Evolutionary conservation across 495 filamentous ascomycete species (phyloP).

Genomic region (Aspergillus bertholletiae): DNA sequence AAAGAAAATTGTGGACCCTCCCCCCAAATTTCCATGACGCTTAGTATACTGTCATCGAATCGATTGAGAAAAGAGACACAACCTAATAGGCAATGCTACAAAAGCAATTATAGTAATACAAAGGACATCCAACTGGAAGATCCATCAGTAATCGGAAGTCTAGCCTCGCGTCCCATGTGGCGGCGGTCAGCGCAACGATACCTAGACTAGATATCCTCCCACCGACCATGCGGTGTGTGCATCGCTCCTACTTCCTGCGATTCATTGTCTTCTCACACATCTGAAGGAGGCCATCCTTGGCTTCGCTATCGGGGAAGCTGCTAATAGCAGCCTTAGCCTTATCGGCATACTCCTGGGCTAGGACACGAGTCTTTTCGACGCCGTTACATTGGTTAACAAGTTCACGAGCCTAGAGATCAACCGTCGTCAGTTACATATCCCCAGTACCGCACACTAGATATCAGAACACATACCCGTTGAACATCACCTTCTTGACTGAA

Average conservation of each 20-base stretch:
- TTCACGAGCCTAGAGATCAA: slow-evolving; percentile 65
- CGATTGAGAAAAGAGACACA: no score
- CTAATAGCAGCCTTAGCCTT: slow-evolving; percentile 81
- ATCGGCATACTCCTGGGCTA: slow-evolving; percentile 87
- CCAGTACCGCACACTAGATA: neutral
- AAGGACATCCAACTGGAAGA: no score
- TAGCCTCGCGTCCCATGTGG: neutral
- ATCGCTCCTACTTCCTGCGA: slow-evolving; percentile 66
- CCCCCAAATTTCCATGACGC: no score
- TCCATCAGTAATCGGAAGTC: neutral
- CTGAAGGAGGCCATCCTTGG: slow-evolving; percentile 83
- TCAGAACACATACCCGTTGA: slow-evolving; percentile 56
- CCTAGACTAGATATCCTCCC: neutral
- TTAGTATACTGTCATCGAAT: neutral
- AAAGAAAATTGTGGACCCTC: no score
- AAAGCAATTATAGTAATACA: neutral
- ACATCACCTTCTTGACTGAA: slow-evolving; percentile 83
- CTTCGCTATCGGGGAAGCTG: slow-evolving; percentile 84
- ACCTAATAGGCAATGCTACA: neutral
- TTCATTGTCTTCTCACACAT: slow-evolving; percentile 92
- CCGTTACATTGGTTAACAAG: slow-evolving; percentile 80
- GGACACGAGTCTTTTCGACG: slow-evolving; percentile 80
- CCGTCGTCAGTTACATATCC: slow-evolving; percentile 2
- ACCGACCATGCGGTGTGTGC: neutral
- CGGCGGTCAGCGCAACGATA: neutral